Evolutionary conservation across 805 yeast species (phyloP), one percentile per base, ranked within the genome.

Genomic region (Danielia oregonensis): DNA sequence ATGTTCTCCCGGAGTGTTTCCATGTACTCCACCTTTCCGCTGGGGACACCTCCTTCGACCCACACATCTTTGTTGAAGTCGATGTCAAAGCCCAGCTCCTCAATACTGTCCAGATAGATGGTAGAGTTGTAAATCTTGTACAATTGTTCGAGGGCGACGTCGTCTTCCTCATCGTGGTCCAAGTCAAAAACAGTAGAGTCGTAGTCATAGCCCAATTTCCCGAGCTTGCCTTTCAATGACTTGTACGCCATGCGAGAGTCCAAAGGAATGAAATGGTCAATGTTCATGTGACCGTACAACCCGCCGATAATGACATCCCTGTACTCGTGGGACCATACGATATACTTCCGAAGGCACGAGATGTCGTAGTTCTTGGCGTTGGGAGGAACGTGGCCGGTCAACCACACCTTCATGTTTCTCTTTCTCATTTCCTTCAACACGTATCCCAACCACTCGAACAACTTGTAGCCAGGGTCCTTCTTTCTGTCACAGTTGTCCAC

Each of bases 371-470:
- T 86, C 55, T 86, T 86, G 17, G 79, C 78, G 30, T 81, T 75
- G 4, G 95, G 94, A 3, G 95, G 95, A 11, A 87, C 95, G 63
- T 86, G 96, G 4, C 95, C 95, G 27, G 82, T 68, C 15, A 86
- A 60, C 95, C 95, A 87, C 12, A 83, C 94, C 61, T 86, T 86
- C 77, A 86, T 80, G 12, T 76, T 74, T 40, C 94, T 64, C 15
- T 67, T 62, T 49, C 96, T 69, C 61, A 86, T 60, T 54, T 86
- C 94, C 51, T 79, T 75, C 40, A 87, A 65, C 2, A 81, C 79
- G 29, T 74, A 69, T 3, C 93, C 91, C 5, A 87, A 59, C 95
- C 95, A 86, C 41, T 77, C 68, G 44, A 86, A 74, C 33, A 83
- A 62, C 49, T 79, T 76, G 54, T 81, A 86, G 1, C 95, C 96